Base-by-base conservation (phyloP, 345 rosid genomes). In the Populus pruinosa region DNA sequence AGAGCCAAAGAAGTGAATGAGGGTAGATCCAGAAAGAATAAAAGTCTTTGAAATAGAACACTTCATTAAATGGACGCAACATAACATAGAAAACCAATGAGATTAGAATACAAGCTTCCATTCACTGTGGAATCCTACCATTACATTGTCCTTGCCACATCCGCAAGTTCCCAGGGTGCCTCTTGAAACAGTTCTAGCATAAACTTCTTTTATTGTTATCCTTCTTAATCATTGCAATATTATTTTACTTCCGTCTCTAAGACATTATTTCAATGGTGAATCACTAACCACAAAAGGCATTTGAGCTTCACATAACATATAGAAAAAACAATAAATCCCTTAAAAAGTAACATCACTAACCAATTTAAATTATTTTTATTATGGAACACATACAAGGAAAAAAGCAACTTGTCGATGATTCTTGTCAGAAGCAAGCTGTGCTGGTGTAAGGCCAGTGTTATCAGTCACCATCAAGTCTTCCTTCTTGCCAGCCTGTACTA, bases 331-430 rank as follows among this genome's bases (percentile, higher is more conserved):
- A 53, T 38, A 29, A 69, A 74, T 69, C 5, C 43, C 41, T 50
- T 36, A 44, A 56, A 72, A 70, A 85, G 70, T 75, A 77, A 74
- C 70, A 78, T 67, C 76, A 78, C 71, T 41, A 79, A 78, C 75
- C 78, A 85, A 83, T 76, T 50, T 55, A 81, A 76, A 84, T 65
- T 67, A 61, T 44, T 80, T 71, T 73, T 69, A 76, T 81, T 79
- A 88, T 80, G 78, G 82, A 81, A 81, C 87, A 92, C 98, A 82
- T 90, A 96, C 99, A 84, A 96, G 98, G 87, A 96, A 94, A 89
- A 90, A 92, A 49, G 97, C 97, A 87, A 96, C 97, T 93, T 96
- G 97, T 92, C 95, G 88, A 86, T 96, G 99, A 78, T 86, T 92
- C 85, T 92, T 96, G 76, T 96, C 97, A 68, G 98, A 87, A 84